Percentiles rank a stretch among this genome's conserved stretches.
Conservation (phyloP, 345 rosid species). For the Brassica napus region DNA sequence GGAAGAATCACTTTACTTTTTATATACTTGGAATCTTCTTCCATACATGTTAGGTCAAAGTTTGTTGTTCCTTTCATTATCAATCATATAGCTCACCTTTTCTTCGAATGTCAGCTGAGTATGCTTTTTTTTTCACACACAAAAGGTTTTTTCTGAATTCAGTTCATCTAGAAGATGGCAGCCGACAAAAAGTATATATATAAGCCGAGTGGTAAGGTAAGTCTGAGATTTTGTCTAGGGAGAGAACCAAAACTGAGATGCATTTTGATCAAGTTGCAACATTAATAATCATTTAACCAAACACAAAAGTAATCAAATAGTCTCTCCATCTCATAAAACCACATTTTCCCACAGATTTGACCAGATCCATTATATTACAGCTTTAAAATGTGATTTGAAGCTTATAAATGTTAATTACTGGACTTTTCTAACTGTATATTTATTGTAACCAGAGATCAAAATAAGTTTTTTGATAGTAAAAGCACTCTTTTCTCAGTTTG, state of each 20-base stretch:
- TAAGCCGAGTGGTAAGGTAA: background rate
- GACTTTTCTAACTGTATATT: background rate
- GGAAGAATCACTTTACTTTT: background rate
- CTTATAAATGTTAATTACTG: background rate
- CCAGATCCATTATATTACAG: background rate
- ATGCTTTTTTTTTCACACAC: background rate
- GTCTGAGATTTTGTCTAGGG: background rate
- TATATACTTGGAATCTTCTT: conserved; percentile 27
- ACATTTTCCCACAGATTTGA: background rate
- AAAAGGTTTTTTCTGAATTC: background rate
- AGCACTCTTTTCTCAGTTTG: background rate
- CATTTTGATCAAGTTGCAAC: conserved; percentile 3
- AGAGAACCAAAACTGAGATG: background rate
- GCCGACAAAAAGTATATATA: background rate
- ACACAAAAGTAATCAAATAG: background rate
- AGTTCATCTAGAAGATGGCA: background rate
- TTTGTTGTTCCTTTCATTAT: conserved; percentile 11
- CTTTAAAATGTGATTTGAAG: background rate
- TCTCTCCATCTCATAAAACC: background rate
- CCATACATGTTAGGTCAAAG: conserved; percentile 15
- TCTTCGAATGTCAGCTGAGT: background rate
- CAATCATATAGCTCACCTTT: background rate
- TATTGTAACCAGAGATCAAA: background rate
- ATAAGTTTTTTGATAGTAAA: background rate
- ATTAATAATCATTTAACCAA: background rate